Evolutionary conservation across 2,329 filamentous ascomycete genomes (phyloP).

Genomic region (Bretziella fagacearum): DNA sequence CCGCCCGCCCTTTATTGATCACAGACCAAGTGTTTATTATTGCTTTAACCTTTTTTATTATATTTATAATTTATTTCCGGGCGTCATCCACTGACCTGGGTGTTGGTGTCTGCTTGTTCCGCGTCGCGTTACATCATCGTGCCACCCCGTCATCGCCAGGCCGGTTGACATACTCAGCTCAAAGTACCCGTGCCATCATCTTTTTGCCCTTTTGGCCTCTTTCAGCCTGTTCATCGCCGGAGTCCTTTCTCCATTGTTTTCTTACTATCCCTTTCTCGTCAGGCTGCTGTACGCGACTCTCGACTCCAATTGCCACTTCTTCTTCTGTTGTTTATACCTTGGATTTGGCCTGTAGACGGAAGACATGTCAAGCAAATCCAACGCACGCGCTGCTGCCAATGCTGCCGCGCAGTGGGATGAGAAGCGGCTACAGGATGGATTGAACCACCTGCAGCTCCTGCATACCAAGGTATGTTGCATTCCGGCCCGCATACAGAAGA

Average conservation of each 20-base stretch:
- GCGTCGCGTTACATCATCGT: conserved; percentile 1
- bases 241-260: background rate
- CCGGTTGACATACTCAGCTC: no score
- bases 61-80: no score
- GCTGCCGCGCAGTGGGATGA: conserved; percentile 10
- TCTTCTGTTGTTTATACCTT: background rate
- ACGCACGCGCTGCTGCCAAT: conserved; percentile 12
- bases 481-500: conserved; percentile 1
- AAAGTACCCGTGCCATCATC: background rate
- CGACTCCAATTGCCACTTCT: background rate
- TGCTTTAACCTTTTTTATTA: no score
- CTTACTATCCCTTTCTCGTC: no score
- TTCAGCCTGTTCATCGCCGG: background rate
- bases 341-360: background rate
- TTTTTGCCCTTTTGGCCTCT: background rate
- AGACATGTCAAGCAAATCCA: conserved; percentile 12
- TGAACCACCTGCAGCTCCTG: conserved; percentile 13
- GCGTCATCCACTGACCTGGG: background rate
- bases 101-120: background rate
- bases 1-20: no score
- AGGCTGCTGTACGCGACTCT: background rate
- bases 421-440: conserved; percentile 12
- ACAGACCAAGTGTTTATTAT: no score
- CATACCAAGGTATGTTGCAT: conserved; percentile 13
- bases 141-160: background rate